Percentiles rank a stretch among this genome's conserved stretches.
Evolutionary conservation across 129 eudicot species (phyloP).

Genomic region (Flaveria ramosissima): DNA sequence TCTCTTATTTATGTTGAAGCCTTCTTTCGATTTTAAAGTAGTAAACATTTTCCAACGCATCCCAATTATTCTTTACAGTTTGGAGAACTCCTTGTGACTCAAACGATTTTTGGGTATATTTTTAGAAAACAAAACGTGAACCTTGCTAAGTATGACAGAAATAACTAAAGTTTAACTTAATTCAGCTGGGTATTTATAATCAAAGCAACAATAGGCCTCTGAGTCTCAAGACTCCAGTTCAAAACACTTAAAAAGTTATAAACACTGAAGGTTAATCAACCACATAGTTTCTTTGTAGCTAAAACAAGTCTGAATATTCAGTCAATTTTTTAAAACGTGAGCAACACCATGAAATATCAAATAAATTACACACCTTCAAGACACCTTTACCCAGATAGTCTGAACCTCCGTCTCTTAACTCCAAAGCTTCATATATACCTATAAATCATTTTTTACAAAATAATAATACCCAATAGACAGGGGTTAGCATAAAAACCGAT

Average conservation of each 20-base stretch:
- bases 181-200: too few species aligned
- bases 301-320: background rate
- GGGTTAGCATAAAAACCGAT: too few species aligned
- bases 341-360: too few species aligned
- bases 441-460: background rate
- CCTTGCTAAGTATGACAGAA: too few species aligned
- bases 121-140: too few species aligned
- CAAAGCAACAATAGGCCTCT: background rate
- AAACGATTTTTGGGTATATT: too few species aligned
- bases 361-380: conserved; percentile 29
- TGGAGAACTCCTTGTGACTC: too few species aligned
- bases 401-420: conserved; percentile 51
- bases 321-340: background rate
- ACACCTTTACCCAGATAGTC: conserved; percentile 56
- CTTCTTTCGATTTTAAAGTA: too few species aligned
- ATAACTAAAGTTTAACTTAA: too few species aligned
- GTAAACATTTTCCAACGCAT: too few species aligned
- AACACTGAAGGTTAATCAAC: background rate
- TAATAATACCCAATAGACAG: background rate
- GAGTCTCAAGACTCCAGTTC: background rate
- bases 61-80: too few species aligned
- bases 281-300: background rate
- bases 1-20: too few species aligned
- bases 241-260: background rate
- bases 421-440: conserved; percentile 54